Base-by-base conservation (phyloP, 371 early-diverging fungal species). In the Mortierella sp. region DNA sequence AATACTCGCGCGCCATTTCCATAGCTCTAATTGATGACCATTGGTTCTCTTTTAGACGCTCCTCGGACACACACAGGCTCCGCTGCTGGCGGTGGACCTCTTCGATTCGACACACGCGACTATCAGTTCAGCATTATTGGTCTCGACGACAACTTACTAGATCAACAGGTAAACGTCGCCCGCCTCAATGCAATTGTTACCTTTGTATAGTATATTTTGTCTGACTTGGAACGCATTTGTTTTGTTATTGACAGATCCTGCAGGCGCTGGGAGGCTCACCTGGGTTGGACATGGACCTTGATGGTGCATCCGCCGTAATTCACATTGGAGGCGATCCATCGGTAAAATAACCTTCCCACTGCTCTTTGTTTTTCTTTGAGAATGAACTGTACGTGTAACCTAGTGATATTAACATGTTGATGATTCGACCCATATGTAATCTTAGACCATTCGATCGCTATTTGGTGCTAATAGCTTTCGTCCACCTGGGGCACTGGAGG, bases 241-340 rank as follows among this genome's bases (percentile, higher is more conserved):
- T 58, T n/a, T 58, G 37, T 66, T 44, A 19, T 22, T 55, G 58
- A 29, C 40, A 83, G 84, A 61, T 83, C 64, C 69, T 83, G 73
- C 84, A 83, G 31, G 84, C 84, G 22, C 68, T 83, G 31, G 70
- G 76, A 11, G 84, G 79, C 26, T 34, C 64, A 19, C 48, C 73
- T 26, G 75, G 75, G 11, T 44, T 50, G 71, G 65, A 64, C 45
- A 67, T 80, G 77, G 77, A 76, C 34, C 41, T 72, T 9, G 79
- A 67, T 7, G 63, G 73, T 13, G 76, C 70, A 22, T 58, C 80
- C 19, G 45, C 71, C 2, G 58, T 80, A n/a, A 70, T 76, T 24
- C 79, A 73, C 31, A 64, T 80, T 37, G 70, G 61, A 43, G 76
- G 70, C 24, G 73, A 80, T 16, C 80, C 76, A 29, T 63, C 76